These are phyloP conservation scores for Aspergillus hiratsukae DNA, from an alignment of 2,329 filamentous ascomycete species.

Conservation along the genomic window DNA sequence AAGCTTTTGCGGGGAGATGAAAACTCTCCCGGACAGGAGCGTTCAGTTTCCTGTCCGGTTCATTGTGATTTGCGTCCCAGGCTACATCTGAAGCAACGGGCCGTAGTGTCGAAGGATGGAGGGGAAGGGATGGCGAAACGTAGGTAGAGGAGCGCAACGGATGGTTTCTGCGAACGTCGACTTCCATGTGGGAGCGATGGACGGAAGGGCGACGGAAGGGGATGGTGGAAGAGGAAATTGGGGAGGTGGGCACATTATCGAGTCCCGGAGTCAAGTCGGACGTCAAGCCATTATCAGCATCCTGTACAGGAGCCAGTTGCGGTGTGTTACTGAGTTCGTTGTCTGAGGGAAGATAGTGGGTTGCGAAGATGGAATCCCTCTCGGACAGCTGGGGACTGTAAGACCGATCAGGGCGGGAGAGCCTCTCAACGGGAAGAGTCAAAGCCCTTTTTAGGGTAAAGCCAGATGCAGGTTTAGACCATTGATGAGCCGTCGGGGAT, in stretches of 20 bases:
- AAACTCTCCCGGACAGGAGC: conserved; percentile 14
- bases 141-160: conserved; percentile 26
- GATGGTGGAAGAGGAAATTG: conserved; percentile 26
- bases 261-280: conserved; percentile 27
- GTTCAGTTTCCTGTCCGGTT: conserved; percentile 15
- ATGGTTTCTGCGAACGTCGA: conserved; percentile 31
- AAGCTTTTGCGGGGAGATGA: conserved; percentile 18
- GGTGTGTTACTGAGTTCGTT: conserved; percentile 39
- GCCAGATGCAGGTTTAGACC: conserved; percentile 25
- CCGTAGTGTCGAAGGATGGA: conserved; percentile 20
- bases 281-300: conserved; percentile 26
- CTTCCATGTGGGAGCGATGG: conserved; percentile 35
- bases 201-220: conserved; percentile 24
- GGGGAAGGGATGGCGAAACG: conserved; percentile 20
- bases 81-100: conserved; percentile 24
- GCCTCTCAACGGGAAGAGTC: conserved; percentile 27
- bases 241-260: conserved; percentile 28
- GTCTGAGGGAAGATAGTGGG: conserved; percentile 53
- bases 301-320: conserved; percentile 30
- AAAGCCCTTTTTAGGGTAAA: conserved; percentile 34
- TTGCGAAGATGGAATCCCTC: conserved; percentile 61
- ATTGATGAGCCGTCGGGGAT: conserved; percentile 35
- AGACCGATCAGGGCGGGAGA: conserved; percentile 20
- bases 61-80: conserved; percentile 18
- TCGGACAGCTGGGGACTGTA: conserved; percentile 54